Percentiles rank a stretch among this genome's conserved stretches.
Evolutionary conservation across 352 stramenopile species (phyloP).

Genomic region (Poterioochromonas sp.): DNA sequence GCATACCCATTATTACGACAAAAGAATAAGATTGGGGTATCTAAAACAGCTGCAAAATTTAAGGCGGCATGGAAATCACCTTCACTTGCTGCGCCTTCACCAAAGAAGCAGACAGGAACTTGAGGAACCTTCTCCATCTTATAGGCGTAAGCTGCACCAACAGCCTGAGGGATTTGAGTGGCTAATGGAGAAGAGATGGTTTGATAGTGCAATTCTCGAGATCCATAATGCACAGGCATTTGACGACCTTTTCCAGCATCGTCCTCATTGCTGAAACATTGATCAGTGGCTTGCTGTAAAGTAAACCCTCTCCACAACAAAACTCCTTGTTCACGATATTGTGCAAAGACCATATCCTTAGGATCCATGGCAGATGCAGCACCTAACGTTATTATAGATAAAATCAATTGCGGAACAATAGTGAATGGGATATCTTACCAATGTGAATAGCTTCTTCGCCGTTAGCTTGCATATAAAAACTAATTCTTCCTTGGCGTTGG

Average conservation of each 20-base stretch:
- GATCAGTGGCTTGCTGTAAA: constrained; percentile 90
- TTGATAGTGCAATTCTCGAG: constrained; percentile 84
- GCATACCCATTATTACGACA: constrained; percentile 98
- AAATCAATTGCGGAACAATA: neutral
- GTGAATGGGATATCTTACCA: neutral
- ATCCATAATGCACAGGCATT: constrained; percentile 98
- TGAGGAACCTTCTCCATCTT: constrained; percentile 72
- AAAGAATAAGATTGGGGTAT: constrained; percentile 91
- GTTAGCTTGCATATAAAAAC: constrained; percentile 42
- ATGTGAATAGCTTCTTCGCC: constrained; percentile 24
- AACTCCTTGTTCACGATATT: constrained; percentile 92
- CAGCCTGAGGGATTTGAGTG: constrained; percentile 94
- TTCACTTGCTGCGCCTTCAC: constrained; percentile 89
- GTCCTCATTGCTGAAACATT: constrained; percentile 91
- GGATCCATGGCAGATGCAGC: constrained; percentile 72
- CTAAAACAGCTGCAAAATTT: constrained; percentile 91
- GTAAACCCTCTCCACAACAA: constrained; percentile 97
- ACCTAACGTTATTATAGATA: constrained; percentile 45
- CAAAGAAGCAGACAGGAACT: constrained; percentile 89
- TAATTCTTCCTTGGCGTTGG: constrained; percentile 90
- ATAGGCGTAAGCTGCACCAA: constrained; percentile 87
- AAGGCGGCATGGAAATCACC: constrained; percentile 91
- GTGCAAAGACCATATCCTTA: constrained; percentile 87
- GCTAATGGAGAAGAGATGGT: constrained; percentile 92
- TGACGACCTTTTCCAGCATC: constrained; percentile 91